phyloP scores from a whole-genome alignment of 163 green algal genomes.

The Coccomyxa subellipsoidea region DNA sequence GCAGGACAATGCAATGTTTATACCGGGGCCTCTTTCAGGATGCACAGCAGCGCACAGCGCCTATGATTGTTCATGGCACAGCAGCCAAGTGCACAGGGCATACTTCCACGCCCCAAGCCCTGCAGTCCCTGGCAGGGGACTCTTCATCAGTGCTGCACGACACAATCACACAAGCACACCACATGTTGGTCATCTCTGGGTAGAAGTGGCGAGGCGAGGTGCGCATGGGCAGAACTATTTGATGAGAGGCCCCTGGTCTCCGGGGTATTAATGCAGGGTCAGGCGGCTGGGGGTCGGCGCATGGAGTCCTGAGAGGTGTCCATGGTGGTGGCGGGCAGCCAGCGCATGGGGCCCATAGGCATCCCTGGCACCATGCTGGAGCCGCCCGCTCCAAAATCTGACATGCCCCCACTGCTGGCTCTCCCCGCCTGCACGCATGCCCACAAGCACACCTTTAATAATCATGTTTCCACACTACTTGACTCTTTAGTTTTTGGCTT shows the following conservation, averaged over 20 bases:
- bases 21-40: too few relatives aligned
- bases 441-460: background rate
- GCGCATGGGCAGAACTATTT: too few relatives aligned
- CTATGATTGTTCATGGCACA: too few relatives aligned
- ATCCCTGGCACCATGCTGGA: background rate
- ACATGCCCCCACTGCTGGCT: background rate
- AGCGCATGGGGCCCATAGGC: background rate
- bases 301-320: conserved; percentile 11
- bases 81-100: too few relatives aligned
- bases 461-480: background rate
- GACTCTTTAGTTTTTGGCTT: background rate
- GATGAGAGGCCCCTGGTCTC: too few relatives aligned
- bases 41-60: too few relatives aligned
- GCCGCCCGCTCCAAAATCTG: background rate
- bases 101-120: too few relatives aligned
- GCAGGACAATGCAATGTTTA: too few relatives aligned
- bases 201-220: too few relatives aligned
- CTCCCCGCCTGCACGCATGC: background rate
- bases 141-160: background rate
- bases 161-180: background rate
- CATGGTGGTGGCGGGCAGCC: background rate
- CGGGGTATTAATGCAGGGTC: too few relatives aligned
- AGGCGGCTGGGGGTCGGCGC: background rate
- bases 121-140: too few relatives aligned
- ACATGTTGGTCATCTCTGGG: background rate